Evolutionary conservation across 257 asterid species (phyloP).

Genomic region (Capsicum rhomboideum): DNA sequence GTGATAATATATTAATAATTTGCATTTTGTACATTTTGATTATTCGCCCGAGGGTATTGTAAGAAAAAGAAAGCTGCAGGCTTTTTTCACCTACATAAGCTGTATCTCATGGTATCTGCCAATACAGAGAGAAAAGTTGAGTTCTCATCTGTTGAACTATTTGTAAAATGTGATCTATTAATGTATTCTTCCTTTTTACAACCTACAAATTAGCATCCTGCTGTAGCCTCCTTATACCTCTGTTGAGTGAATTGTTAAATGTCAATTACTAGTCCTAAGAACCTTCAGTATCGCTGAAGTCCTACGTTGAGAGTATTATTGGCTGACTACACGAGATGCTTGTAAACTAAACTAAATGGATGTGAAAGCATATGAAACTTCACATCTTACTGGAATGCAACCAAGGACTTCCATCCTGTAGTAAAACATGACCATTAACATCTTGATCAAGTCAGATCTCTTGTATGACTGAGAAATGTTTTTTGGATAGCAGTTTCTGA

Average conservation of each 20-base stretch:
- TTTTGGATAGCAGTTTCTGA: neutral
- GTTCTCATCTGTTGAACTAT: neutral
- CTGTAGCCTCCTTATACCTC: neutral
- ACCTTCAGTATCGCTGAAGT: neutral
- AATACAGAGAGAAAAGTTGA: neutral
- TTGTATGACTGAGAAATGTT: neutral
- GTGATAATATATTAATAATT: neutral
- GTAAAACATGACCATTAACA: neutral
- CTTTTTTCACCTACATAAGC: neutral
- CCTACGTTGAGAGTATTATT: neutral
- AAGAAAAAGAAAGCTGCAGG: neutral
- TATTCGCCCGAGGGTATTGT: neutral
- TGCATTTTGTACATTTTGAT: neutral
- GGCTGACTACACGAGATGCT: neutral
- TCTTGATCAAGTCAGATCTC: neutral
- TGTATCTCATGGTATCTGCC: neutral
- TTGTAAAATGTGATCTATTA: neutral
- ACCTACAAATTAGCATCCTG: neutral
- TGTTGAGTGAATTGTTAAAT: neutral
- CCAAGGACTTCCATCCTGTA: no score
- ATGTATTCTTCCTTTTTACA: neutral
- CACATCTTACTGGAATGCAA: neutral
- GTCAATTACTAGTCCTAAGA: neutral
- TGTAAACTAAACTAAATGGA: neutral
- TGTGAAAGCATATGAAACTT: neutral